Evolutionary conservation across 2,329 filamentous ascomycete genomes (phyloP), one percentile per base, ranked within the genome.

Genomic region (Penicillium sp.): DNA sequence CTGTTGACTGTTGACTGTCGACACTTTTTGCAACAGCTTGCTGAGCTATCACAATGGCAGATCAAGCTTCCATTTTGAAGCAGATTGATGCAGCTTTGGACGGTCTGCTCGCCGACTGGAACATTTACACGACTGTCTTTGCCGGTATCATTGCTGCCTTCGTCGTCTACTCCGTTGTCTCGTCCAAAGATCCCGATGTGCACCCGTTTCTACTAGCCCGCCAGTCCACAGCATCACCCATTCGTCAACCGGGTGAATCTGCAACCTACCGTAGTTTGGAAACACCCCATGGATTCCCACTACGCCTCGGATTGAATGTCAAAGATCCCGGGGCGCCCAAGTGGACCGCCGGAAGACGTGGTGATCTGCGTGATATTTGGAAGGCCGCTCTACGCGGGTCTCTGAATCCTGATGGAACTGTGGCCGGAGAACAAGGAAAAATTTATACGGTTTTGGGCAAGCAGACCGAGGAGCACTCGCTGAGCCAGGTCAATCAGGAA

Each of bases 361-460:
- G 93, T 36, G 91, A 98, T 60, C 74, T 98, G 55, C 80, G 91
- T 44, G 91, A 98, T 69, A 77, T 98, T 46, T 98, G 93, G 93
- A 81, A 84, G 53, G 79, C 80, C 61, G 86, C 82, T 34, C 76
- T 84, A 8, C 76, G 75, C 45, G 88, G 87, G 40, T 73, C 79
- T 7, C 70, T 78, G 13, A 79, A 82, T 46, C 80, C 82, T 28
- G 79, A 84, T 37, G 84, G 83, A 26, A 77, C 79, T 31, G 64
- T 72, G 32, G 74, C 77, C 1, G 79, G 79, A 32, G 82, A 81
- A 54, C 76, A 70, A 60, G 87, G 86, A 49, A 82, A 82, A 59
- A 78, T 96, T 50, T 74, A 88, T 66, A 95, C 88, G 1, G 84
- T 95, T 22, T 74, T 88, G 45, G 93, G 90, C 49, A 84, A 79